Conservation (phyloP, 2,329 filamentous ascomycete species). For the Alternaria novae-zelandiae region DNA sequence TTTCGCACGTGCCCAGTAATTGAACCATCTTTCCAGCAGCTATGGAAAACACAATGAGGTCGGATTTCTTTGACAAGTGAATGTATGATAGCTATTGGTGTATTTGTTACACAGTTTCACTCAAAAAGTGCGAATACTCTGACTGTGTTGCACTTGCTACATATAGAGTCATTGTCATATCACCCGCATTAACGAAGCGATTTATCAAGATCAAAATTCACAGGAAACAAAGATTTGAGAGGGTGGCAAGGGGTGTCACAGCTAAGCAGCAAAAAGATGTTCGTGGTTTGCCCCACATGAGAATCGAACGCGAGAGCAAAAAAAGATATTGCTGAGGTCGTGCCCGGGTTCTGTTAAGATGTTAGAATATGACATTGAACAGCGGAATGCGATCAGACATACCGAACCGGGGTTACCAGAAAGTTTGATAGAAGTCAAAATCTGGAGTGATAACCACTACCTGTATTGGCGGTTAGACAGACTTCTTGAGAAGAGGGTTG, state of each 20-base stretch:
- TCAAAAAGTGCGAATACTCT: background rate
- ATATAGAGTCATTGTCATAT: background rate
- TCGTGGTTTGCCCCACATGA: background rate
- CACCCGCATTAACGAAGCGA: background rate
- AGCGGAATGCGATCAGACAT: background rate
- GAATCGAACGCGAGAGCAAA: background rate
- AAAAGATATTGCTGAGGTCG: background rate
- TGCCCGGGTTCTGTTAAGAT: background rate
- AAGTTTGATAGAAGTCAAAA: constrained; percentile 10
- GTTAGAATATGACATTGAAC: background rate
- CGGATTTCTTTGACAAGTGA: background rate
- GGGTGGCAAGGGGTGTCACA: background rate
- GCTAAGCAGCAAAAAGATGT: background rate
- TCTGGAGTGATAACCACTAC: constrained; percentile 21
- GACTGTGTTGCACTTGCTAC: background rate
- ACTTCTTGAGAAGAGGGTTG: background rate
- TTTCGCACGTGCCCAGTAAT: background rate
- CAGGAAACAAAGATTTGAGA: background rate
- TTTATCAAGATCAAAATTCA: background rate
- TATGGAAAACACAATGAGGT: background rate
- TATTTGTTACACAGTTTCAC: background rate
- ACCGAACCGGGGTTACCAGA: constrained; percentile 18
- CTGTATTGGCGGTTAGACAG: constrained; percentile 6
- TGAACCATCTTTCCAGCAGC: background rate
- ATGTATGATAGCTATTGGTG: background rate